Evolutionary conservation across 768 basidiomycete species (phyloP).

Genomic region (Lactarius sp.): DNA sequence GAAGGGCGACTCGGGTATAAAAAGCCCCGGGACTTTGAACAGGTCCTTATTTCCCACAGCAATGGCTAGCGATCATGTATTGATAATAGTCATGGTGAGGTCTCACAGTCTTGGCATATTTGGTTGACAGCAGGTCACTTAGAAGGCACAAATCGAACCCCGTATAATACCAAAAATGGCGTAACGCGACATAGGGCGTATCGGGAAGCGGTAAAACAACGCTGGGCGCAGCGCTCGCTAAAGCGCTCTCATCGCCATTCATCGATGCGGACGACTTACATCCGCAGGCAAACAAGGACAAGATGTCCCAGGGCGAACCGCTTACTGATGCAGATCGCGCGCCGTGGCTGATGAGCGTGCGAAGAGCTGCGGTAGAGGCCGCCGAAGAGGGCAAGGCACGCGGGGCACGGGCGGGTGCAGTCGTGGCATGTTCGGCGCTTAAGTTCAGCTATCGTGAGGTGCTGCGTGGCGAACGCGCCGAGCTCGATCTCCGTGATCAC

Average conservation of each 20-base stretch:
- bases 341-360: conserved; percentile 80
- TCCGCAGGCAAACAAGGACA: conserved; percentile 72
- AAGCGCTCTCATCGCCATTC: conserved; percentile 62
- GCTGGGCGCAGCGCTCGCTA: conserved; percentile 59
- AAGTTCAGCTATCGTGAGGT: conserved; percentile 78
- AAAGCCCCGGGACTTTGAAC: neutral
- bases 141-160: neutral
- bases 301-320: conserved; percentile 77
- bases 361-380: conserved; percentile 56
- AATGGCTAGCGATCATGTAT: neutral
- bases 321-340: conserved; percentile 77
- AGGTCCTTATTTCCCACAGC: neutral
- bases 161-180: neutral
- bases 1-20: neutral
- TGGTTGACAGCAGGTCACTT: neutral
- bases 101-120: neutral
- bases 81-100: conserved; percentile 16
- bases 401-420: conserved; percentile 43
- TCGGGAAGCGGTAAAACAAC: conserved; percentile 72
- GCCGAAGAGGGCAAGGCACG: conserved; percentile 45
- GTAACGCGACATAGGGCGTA: conserved; percentile 53
- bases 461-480: conserved; percentile 48
- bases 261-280: conserved; percentile 90
- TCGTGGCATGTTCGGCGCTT: conserved; percentile 84
- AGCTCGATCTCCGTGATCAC: neutral